Percentiles rank a stretch among this genome's conserved stretches.
phyloP scores from a whole-genome alignment of 305 asterid genomes.

The Solanum hybrid region DNA sequence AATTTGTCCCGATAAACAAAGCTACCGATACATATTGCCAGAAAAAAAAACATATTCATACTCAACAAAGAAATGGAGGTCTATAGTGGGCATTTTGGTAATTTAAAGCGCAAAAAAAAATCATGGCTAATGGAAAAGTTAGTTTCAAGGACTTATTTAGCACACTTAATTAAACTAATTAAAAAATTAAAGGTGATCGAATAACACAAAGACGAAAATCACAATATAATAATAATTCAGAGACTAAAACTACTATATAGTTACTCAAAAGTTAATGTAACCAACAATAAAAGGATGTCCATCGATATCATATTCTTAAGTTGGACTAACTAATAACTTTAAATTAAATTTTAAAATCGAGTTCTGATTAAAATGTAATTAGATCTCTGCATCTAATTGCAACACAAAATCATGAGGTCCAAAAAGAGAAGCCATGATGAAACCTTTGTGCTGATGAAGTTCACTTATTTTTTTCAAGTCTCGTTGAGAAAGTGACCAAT shows the following conservation, averaged over 20 bases:
- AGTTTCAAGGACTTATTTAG: not conserved
- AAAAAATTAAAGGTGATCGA: not conserved
- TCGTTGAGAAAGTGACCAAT: slow-evolving; percentile 30
- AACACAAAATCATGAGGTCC: slow-evolving; percentile 25
- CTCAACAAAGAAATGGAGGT: not conserved
- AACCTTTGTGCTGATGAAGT: slow-evolving; percentile 29
- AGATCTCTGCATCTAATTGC: slow-evolving; percentile 28
- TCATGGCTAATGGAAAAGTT: not conserved
- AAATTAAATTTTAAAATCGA: not conserved
- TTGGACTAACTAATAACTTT: not conserved
- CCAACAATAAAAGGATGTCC: not conserved
- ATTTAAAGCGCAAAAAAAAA: not conserved
- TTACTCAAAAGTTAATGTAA: not conserved
- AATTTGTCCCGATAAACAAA: not conserved
- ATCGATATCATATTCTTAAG: not conserved
- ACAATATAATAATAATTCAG: not conserved
- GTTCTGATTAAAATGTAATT: not conserved
- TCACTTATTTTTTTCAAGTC: slow-evolving; percentile 28
- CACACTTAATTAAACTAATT: not conserved
- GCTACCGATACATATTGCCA: not conserved
- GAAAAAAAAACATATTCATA: not conserved
- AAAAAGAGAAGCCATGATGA: slow-evolving; percentile 14
- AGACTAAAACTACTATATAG: not conserved
- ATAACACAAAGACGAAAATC: not conserved
- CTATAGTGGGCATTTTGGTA: not conserved